Conservation (phyloP, 2,329 filamentous ascomycete genomes). For the Aureobasidium musti region DNA sequence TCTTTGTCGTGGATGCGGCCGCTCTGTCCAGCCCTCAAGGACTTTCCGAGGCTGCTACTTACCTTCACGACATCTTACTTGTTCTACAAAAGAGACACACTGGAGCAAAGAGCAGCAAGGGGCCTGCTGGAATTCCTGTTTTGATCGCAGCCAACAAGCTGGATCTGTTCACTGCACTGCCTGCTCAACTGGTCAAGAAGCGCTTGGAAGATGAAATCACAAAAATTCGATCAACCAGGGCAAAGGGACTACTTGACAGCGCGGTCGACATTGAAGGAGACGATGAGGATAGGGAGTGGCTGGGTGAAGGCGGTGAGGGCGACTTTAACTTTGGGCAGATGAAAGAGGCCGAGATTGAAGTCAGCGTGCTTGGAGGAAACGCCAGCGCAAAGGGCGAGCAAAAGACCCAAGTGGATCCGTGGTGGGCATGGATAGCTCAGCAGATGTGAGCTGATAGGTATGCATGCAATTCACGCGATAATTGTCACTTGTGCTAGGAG, state of each 20-base stretch:
- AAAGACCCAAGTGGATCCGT: constrained; percentile 68
- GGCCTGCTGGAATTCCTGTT: constrained; percentile 65
- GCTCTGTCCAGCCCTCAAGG: constrained; percentile 45
- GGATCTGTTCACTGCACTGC: constrained; percentile 91
- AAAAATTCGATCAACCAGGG: constrained; percentile 72
- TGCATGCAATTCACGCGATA: not conserved
- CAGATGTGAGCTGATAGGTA: constrained; percentile 57
- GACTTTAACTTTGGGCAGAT: constrained; percentile 80
- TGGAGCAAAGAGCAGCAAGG: constrained; percentile 58
- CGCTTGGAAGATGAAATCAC: constrained; percentile 79
- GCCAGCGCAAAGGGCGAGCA: constrained; percentile 59
- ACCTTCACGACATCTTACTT: constrained; percentile 87
- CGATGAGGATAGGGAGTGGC: constrained; percentile 75
- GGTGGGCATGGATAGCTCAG: constrained; percentile 88
- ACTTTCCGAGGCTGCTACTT: constrained; percentile 73
- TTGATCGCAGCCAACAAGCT: constrained; percentile 92
- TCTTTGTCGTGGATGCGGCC: constrained; percentile 84
- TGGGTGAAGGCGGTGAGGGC: constrained; percentile 77
- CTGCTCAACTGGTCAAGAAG: constrained; percentile 71
- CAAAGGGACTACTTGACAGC: constrained; percentile 79
- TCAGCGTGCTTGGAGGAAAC: constrained; percentile 77
- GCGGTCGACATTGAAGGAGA: constrained; percentile 67
- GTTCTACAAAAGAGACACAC: constrained; percentile 73
- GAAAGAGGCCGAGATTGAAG: constrained; percentile 76
- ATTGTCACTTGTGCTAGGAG: too few relatives aligned